phyloP scores from a whole-genome alignment of 1,284 basidiomycete genomes.

The Ustilago loliicola region DNA sequence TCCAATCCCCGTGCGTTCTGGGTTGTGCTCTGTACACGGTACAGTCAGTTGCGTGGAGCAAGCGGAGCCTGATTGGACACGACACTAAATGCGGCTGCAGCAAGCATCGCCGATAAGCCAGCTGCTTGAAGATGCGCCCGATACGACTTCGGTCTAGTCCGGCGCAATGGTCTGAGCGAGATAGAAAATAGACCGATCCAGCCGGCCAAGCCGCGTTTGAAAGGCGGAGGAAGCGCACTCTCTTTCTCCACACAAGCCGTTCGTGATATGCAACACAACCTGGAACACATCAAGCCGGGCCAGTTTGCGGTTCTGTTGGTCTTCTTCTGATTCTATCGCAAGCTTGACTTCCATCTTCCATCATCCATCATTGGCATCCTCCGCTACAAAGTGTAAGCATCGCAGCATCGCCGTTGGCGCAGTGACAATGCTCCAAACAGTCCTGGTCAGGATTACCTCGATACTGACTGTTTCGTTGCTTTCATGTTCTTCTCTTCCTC shows the following conservation, averaged over 20 bases:
- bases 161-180: constrained; percentile 37
- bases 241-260: constrained; percentile 37
- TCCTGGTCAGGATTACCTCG: not conserved
- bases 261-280: not conserved
- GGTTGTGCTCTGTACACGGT: constrained; percentile 1
- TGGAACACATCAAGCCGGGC: not conserved
- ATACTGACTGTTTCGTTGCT: not conserved
- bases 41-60: constrained; percentile 9
- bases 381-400: constrained; percentile 2
- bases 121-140: not conserved
- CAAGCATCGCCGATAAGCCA: not conserved
- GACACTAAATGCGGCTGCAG: constrained; percentile 13
- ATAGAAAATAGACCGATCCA: constrained; percentile 20
- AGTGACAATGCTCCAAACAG: not conserved
- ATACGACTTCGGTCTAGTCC: constrained; percentile 36
- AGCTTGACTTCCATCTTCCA: constrained; percentile 7
- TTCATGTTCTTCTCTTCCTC: not conserved
- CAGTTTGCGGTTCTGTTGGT: not conserved
- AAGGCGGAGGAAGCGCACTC: constrained; percentile 28
- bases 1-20: constrained; percentile 2
- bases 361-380: constrained; percentile 7
- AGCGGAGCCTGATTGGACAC: constrained; percentile 28
- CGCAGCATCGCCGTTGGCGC: not conserved
- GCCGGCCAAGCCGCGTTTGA: constrained; percentile 35
- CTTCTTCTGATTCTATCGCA: not conserved